Percentiles rank a stretch among this genome's conserved stretches.
Conservation (phyloP, 2,329 filamentous ascomycete genomes). For the Colletotrichum sp. region DNA sequence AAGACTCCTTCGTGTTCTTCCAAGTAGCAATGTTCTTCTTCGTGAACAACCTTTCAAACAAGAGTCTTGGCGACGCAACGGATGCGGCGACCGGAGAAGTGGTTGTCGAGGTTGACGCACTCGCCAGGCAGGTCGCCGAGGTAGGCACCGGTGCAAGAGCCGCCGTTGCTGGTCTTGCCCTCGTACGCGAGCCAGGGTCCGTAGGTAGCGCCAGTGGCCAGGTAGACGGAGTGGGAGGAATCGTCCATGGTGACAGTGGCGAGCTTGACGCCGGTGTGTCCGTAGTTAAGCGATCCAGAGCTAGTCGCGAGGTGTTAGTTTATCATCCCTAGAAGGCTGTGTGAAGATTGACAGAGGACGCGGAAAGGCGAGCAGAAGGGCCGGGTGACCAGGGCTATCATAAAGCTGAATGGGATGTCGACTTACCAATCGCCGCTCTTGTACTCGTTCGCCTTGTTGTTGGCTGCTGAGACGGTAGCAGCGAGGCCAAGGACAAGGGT, state of each 20-base stretch:
- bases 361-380: not conserved
- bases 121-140: not conserved
- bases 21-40: not conserved
- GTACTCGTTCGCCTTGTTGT: not conserved
- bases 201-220: not conserved
- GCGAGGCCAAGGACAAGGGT: not conserved
- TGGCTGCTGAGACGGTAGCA: not conserved
- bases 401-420: not conserved
- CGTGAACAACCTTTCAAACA: no score
- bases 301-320: not conserved
- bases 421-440: not conserved
- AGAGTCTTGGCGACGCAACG: not conserved
- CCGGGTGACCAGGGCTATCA: not conserved
- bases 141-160: not conserved
- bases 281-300: not conserved
- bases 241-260: not conserved
- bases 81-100: not conserved
- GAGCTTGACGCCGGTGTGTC: not conserved
- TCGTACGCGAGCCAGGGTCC: not conserved
- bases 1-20: fast-evolving
- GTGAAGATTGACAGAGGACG: not conserved
- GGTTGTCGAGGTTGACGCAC: not conserved
- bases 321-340: not conserved
- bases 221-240: not conserved
- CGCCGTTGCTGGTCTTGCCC: not conserved